Base-by-base conservation (phyloP, 1,284 basidiomycete species). In the Pterulicium gracile region DNA sequence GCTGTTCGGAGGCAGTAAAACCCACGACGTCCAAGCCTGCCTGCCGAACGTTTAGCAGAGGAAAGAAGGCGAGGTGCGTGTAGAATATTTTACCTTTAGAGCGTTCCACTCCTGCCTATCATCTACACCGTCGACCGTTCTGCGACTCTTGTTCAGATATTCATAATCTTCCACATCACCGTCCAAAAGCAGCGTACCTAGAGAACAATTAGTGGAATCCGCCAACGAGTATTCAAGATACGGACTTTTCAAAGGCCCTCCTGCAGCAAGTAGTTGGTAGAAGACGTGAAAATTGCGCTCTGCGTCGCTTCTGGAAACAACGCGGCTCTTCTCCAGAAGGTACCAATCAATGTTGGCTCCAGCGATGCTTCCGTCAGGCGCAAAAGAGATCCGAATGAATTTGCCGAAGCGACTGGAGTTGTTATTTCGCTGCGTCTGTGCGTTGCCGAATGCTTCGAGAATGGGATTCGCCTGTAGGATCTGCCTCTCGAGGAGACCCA, bases 311-410 rank as follows among this genome's bases (percentile, higher is more conserved):
- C 94, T 72, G n/a, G 81, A 77, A 2, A 93, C 89, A 1, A 99
- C 94, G 56, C 96, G 70, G 60, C 92, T 95, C 73, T 98, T 98
- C 71, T 99, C 96, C 42, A 99, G 69, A 35, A 99, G 72, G 61
- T 99, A 99, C 96, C 96, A 98, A 61, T 98, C 94, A 52, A 98
- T 95, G 59, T 95, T 97, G 34, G 96, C 96, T 1, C 96, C 96
- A 1, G 93, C 90, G 48, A 99, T 99, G 51, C 91, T 91, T 0
- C 95, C 95, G 48, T 90, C 80, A 0, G 89, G 85, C 0, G 90
- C 83, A 62, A 99, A 98, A 58, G 88, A 90, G 55, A 99, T 98
- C 42, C 93, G 77, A 32, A 99, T 90, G 62, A 98, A 98, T 67
- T 99, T 98, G 20, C 93, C 90, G 62, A 98, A 98, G 41, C 96